A percentile compares a stretch with the other conserved stretches of the same genome.
Conservation (phyloP, 495 filamentous ascomycete genomes). For the Tuber aestivum region DNA sequence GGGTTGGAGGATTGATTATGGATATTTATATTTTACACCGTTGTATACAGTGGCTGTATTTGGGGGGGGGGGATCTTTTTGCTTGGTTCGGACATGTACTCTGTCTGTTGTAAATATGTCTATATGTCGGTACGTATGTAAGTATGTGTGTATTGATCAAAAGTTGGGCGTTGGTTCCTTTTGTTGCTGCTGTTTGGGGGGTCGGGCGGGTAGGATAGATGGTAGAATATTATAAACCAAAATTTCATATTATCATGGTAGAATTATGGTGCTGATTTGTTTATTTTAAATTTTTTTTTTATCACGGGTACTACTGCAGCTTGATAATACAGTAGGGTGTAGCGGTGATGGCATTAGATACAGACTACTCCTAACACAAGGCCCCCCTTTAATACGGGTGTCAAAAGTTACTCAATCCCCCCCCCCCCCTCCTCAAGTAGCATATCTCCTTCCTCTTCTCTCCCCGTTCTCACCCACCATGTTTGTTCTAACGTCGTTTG, state of each 20-base stretch:
- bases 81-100: not conserved
- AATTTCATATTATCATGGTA: not conserved
- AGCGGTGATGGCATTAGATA: not conserved
- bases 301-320: not conserved
- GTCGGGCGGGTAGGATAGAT: not conserved
- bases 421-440: conserved; percentile 10
- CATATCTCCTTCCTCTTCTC: conserved; percentile 16
- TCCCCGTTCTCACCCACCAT: conserved; percentile 19
- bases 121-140: not conserved
- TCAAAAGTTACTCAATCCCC: not conserved
- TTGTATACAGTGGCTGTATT: too few species aligned
- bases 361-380: not conserved
- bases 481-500: conserved; percentile 25
- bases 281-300: not conserved
- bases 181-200: not conserved
- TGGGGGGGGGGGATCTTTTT: not conserved
- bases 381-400: not conserved
- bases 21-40: not conserved
- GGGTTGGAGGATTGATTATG: conserved; percentile 15
- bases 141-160: not conserved
- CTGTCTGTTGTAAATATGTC: conserved; percentile 11
- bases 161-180: not conserved
- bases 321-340: not conserved
- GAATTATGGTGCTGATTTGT: not conserved
- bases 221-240: not conserved